A percentile compares a stretch with the other conserved stretches of the same genome.
These are phyloP conservation scores for Trichoderma simmonsii DNA, from an alignment of 2,329 filamentous ascomycete species.

Conservation along the genomic window DNA sequence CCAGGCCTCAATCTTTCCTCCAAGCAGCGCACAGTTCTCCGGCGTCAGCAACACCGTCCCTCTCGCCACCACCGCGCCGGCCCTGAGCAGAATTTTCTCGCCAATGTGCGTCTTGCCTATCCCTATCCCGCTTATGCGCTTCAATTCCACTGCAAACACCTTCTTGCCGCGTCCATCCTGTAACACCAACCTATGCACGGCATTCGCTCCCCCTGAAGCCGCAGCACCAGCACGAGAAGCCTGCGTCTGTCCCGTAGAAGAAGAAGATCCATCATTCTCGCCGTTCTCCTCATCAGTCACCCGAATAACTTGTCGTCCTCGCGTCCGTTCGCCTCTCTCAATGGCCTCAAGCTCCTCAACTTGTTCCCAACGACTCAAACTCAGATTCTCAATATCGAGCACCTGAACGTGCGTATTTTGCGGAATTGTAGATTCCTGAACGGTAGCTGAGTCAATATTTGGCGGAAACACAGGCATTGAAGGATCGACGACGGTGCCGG, in stretches of 20 bases:
- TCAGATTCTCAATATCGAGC: constrained; percentile 80
- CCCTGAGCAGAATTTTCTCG: constrained; percentile 71
- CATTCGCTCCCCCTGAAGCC: constrained; percentile 37
- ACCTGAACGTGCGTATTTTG: constrained; percentile 74
- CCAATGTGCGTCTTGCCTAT: constrained; percentile 69
- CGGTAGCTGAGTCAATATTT: constrained; percentile 49
- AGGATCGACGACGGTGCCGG: constrained; percentile 40
- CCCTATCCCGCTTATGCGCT: constrained; percentile 61
- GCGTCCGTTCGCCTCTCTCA: constrained; percentile 68
- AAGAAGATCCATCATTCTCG: constrained; percentile 45
- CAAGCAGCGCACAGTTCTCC: constrained; percentile 65
- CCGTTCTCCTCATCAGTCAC: constrained; percentile 37
- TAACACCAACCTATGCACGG: constrained; percentile 76
- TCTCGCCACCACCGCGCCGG: constrained; percentile 63
- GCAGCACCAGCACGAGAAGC: constrained; percentile 21
- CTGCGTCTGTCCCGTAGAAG: neutral
- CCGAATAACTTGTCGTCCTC: constrained; percentile 78
- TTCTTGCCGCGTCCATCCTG: constrained; percentile 73
- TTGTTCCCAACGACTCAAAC: constrained; percentile 78
- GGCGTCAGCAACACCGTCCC: constrained; percentile 78
- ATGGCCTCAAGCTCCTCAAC: constrained; percentile 75
- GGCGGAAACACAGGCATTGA: constrained; percentile 47
- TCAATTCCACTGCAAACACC: constrained; percentile 70
- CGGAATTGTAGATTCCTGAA: constrained; percentile 54
- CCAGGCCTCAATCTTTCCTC: constrained; percentile 79